A percentile compares a stretch with the other conserved stretches of the same genome.
Evolutionary conservation across 257 asterid genomes (phyloP).

Genomic region (Nicotiana obtusifolia): DNA sequence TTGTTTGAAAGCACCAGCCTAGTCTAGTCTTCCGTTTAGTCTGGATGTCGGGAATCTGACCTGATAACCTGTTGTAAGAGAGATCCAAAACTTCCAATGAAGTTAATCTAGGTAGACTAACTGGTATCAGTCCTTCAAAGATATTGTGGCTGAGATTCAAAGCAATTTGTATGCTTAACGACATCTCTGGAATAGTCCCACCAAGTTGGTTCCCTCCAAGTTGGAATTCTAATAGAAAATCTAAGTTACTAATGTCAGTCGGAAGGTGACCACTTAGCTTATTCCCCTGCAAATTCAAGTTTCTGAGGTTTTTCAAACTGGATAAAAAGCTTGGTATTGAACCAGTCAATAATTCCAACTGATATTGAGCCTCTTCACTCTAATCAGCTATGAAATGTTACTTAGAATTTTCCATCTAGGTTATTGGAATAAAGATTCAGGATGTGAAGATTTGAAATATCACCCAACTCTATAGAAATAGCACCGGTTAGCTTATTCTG

Average conservation of each 20-base stretch:
- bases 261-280: constrained; percentile 54
- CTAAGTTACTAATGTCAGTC: constrained; percentile 31
- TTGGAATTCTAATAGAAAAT: constrained; percentile 47
- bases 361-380: constrained; percentile 49
- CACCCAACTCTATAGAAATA: constrained; percentile 40
- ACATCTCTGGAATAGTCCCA: constrained; percentile 53
- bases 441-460: constrained; percentile 49
- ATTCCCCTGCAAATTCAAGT: constrained; percentile 52
- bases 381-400: constrained; percentile 25
- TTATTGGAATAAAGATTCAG: constrained; percentile 50
- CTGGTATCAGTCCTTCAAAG: constrained; percentile 49
- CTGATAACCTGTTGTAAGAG: constrained; percentile 55
- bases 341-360: constrained; percentile 52
- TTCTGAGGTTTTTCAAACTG: constrained; percentile 34
- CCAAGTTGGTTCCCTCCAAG: constrained; percentile 64
- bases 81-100: constrained; percentile 76
- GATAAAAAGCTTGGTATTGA: constrained; percentile 44
- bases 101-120: constrained; percentile 21
- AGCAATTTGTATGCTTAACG: constrained; percentile 44
- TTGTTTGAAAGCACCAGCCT: constrained; percentile 53
- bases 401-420: constrained; percentile 52
- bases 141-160: constrained; percentile 66
- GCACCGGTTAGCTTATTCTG: constrained; percentile 42
- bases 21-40: constrained; percentile 31
- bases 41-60: constrained; percentile 46